Base-by-base conservation (phyloP, 257 asterid genomes). In the Pogostemon cablin region DNA sequence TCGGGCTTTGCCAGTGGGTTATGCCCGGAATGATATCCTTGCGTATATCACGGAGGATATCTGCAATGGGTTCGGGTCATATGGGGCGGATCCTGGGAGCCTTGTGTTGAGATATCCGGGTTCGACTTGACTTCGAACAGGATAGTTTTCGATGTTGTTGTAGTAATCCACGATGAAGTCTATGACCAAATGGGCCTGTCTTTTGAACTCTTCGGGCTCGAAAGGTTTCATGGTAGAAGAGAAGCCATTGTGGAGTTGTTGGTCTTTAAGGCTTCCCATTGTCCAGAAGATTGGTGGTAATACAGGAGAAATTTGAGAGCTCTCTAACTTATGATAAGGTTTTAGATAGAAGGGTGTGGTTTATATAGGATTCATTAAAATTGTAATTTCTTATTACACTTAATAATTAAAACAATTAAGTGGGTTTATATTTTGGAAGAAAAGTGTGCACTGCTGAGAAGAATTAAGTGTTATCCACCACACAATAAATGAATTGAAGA, bases 1-100 rank as follows among this genome's bases (percentile, higher is more conserved):
- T 85, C 3, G 96, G 96, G 74, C 96, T 87, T 53, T 82, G 87
- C 96, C 96, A 87, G 57, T 89, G 87, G 0, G 93, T 87, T 5
- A 89, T 71, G 46, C 96, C 92, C 0, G 93, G 96, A 7, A 90
- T 74, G 3, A 90, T 87, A 49, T 83, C 81, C 7, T 68, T 84
- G 9, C 68, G 78, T 5, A 90, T 80, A 20, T 87, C 95, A 0
- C 47, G 11, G 1, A 90, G 81, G 52, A 90, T 86, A 3, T 68
- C 77, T 20, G 87, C 89, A 1, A 90, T 74, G 17, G 84, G 73
- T n/a, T 90, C 4, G 93, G 85, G 1, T 67, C 73, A 12, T 75
- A 3, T 0, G 95, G 93, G 0, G 91, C 91, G 0, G 80, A 35
- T 2, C 72, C 78, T 0, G 93, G 91, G 3, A 81, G 4, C 46